Evolutionary conservation across 2,329 filamentous ascomycete species (phyloP).

Genomic region (Orbilia blumenaviensis): DNA sequence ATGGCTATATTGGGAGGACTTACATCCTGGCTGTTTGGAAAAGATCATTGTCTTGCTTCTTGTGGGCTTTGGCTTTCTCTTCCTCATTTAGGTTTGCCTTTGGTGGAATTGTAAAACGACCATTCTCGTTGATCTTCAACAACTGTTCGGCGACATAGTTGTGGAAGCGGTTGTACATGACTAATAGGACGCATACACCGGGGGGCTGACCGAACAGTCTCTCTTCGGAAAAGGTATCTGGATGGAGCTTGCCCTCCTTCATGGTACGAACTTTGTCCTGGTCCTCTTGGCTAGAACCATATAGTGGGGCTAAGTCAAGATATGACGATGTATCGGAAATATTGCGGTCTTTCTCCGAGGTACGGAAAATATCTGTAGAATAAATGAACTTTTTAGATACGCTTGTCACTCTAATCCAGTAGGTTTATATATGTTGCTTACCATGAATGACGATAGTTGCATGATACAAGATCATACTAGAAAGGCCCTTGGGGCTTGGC

Average conservation of each 20-base stretch:
- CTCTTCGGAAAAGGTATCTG: constrained; percentile 60
- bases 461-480: constrained; percentile 64
- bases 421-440: constrained; percentile 56
- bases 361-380: constrained; percentile 59
- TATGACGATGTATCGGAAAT: constrained; percentile 63
- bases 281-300: constrained; percentile 61
- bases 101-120: constrained; percentile 58
- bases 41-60: constrained; percentile 78
- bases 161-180: constrained; percentile 61
- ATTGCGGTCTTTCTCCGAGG: constrained; percentile 59
- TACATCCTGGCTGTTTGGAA: constrained; percentile 76
- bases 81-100: neutral
- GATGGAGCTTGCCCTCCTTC: constrained; percentile 61
- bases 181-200: constrained; percentile 59
- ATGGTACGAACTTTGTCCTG: constrained; percentile 60
- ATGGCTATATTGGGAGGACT: too few relatives aligned
- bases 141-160: constrained; percentile 61
- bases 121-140: constrained; percentile 62
- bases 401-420: constrained; percentile 59
- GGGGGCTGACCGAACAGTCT: constrained; percentile 60
- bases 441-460: constrained; percentile 67
- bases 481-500: constrained; percentile 63
- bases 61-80: constrained; percentile 63
- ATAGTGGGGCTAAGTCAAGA: constrained; percentile 64
- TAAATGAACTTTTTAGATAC: constrained; percentile 57